A percentile compares a stretch with the other conserved stretches of the same genome.
These are phyloP conservation scores for Agrocybe praecox DNA, from an alignment of 768 basidiomycete species.

Conservation along the genomic window DNA sequence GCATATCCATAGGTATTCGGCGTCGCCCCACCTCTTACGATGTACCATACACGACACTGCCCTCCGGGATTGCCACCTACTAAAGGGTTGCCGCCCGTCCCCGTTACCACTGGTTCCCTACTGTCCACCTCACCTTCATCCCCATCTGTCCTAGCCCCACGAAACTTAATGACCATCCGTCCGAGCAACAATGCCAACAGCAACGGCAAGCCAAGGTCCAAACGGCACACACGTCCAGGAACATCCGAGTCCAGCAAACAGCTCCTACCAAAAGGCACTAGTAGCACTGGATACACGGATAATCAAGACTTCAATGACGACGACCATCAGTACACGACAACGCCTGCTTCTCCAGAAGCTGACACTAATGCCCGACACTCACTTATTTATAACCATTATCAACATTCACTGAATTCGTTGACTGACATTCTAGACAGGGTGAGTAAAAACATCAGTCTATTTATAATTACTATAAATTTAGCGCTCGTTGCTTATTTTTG, in stretches of 20 bases:
- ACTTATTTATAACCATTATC: conserved; percentile 72
- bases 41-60: conserved; percentile 69
- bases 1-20: conserved; percentile 67
- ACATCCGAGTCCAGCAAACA: conserved; percentile 65
- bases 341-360: conserved; percentile 4
- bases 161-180: conserved; percentile 35
- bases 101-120: not conserved
- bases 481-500: not conserved
- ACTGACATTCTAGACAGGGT: conserved; percentile 81
- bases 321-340: not conserved
- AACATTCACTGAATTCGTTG: conserved; percentile 80
- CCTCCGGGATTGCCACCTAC: conserved; percentile 8
- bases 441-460: conserved; percentile 23
- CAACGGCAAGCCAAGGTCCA: conserved; percentile 43
- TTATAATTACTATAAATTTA: not conserved
- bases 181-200: conserved; percentile 52
- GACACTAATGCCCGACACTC: conserved; percentile 32
- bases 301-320: conserved; percentile 12
- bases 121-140: not conserved
- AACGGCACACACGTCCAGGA: conserved; percentile 49
- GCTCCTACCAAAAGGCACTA: conserved; percentile 41
- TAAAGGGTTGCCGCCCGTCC: conserved; percentile 6
- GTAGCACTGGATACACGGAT: not conserved
- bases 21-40: conserved; percentile 73
- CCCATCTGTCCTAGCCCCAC: conserved; percentile 8